Evolutionary conservation across 2,329 filamentous ascomycete genomes (phyloP), one percentile per base, ranked within the genome.

Genomic region (Achaetomium macrosporum): DNA sequence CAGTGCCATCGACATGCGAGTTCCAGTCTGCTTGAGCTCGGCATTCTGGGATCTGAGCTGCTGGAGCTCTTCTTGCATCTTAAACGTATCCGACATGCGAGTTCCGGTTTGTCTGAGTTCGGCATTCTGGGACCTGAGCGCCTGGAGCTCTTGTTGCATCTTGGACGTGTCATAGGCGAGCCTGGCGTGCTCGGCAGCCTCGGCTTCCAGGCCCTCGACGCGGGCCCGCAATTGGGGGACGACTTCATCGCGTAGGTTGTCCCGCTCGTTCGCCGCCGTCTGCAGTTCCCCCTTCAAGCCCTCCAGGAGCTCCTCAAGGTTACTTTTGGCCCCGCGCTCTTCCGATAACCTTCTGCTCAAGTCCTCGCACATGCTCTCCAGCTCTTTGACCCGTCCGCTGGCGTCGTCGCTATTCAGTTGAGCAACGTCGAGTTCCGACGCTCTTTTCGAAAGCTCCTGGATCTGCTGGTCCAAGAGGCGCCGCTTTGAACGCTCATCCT

Each of bases 231-330:
- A 74, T 63, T 90, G 82, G 16, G 91, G 90, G 2, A 96, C 83
- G 39, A 95, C 77, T 68, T 95, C 89, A 58, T 97, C 91, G 29
- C 89, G 85, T 15, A 97, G 79, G 62, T 95, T 92, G 69, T 99
- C 93, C 48, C 90, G 83, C 70, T 99, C 91, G 61, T 93, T 91
- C 55, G 87, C 82, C 49, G 90, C 82, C 60, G 83, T 87, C 63
- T 91, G 82, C 13, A 97, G 76, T 66, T 99, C 90, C 20, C 83
- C 81, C 61, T 87, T 87, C 61, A 97, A 83, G 5, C 88, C 92
- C 7, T 84, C 83, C 42, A 97, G 77, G 41, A 99, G 78, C 67
- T 96, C 91, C 70, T 97, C 90, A 63, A 97, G 95, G 67, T 95
- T 96, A 65, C 89, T 85, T 68, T 95, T 96, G 62, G 88, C 83